Evolutionary conservation across 2,329 filamentous ascomycete genomes (phyloP), one percentile per base, ranked within the genome.

Genomic region (Aschersonia sp.): DNA sequence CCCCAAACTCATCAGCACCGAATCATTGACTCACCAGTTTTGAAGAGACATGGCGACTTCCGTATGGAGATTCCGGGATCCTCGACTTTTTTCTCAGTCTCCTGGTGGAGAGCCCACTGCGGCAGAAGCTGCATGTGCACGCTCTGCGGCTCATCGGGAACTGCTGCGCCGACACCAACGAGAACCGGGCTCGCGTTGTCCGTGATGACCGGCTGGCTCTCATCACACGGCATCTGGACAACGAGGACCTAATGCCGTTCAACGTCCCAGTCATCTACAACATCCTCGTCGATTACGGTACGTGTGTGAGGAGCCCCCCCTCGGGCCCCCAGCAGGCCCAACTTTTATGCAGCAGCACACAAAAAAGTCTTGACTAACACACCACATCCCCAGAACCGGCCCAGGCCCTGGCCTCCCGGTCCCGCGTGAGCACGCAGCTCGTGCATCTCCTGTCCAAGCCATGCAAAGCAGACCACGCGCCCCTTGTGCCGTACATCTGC

Each of bases 211-310:
- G 68, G 30, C 56, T 82, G 10, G 55, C 62, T 4, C 60, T 64
- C 32, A 65, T 83, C 48, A 69, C 76, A 32, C 53, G 61, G 3
- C 65, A 76, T 37, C 59, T 81, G 7, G 53, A 62, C 11, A 59
- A 75, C 39, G 68, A 75, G 45, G 59, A 62, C 0, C 53, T 80
- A 14, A 59, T 78, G 6, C 60, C 67, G 0, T 76, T 76, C 56
- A 67, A 69, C 37, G 70, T 81, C 41, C 74, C 77, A 0, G 79
- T 81, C 6, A 61, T 82, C 4, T 79, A 74, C 59, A 83, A 83
- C 55, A 68, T 80, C 44, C 71, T 77, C 47, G 70, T 81, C 11
- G 79, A 83, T 56, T 81, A 79, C 56, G 75, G 77, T 81, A 58
- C 41, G 6, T 30, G 22, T 22, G 22, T 22, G 22, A 22, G 22